These are phyloP conservation scores for Xylariaceae sp. DNA, from an alignment of 2,329 filamentous ascomycete genomes.

Conservation along the genomic window DNA sequence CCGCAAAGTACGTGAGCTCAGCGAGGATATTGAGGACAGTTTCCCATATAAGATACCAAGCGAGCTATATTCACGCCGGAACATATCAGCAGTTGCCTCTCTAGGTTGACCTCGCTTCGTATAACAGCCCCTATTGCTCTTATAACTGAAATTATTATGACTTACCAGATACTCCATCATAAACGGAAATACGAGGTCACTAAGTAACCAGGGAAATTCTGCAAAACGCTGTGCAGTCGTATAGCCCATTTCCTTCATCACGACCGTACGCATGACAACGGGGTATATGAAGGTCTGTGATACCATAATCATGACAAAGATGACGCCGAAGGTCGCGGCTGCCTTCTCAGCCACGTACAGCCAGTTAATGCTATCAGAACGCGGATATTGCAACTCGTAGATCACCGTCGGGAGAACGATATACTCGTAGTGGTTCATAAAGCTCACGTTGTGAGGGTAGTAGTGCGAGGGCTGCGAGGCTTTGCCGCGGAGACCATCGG, in stretches of 20 bases:
- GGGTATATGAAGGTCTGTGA: slow-evolving; percentile 80
- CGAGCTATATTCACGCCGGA: slow-evolving; percentile 48
- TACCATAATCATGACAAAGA: slow-evolving; percentile 80
- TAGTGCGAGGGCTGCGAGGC: slow-evolving; percentile 53
- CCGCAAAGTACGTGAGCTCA: slow-evolving; percentile 77
- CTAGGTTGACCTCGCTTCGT: neutral
- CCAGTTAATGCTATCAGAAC: slow-evolving; percentile 72
- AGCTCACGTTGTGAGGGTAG: slow-evolving; percentile 74
- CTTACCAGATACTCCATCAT: slow-evolving; percentile 74
- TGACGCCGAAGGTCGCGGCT: slow-evolving; percentile 71
- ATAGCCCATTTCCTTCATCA: slow-evolving; percentile 70
- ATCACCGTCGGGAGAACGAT: slow-evolving; percentile 77
- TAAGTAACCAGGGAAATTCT: slow-evolving; percentile 76
- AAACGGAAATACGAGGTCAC: slow-evolving; percentile 77
- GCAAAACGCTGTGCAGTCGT: slow-evolving; percentile 64
- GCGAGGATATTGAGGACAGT: slow-evolving; percentile 76
- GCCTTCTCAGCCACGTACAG: slow-evolving; percentile 75
- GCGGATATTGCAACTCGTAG: slow-evolving; percentile 80
- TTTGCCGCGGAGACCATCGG: slow-evolving; percentile 70
- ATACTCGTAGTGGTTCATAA: slow-evolving; percentile 72
- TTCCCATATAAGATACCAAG: slow-evolving; percentile 85
- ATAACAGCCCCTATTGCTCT: too few species aligned
- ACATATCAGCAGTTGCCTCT: slow-evolving; percentile 6
- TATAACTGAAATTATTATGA: too few species aligned
- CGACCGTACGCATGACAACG: slow-evolving; percentile 69